These are phyloP conservation scores for Leptomonas pyrrhocoris DNA, from an alignment of 208 protist genomes.

Conservation along the genomic window DNA sequence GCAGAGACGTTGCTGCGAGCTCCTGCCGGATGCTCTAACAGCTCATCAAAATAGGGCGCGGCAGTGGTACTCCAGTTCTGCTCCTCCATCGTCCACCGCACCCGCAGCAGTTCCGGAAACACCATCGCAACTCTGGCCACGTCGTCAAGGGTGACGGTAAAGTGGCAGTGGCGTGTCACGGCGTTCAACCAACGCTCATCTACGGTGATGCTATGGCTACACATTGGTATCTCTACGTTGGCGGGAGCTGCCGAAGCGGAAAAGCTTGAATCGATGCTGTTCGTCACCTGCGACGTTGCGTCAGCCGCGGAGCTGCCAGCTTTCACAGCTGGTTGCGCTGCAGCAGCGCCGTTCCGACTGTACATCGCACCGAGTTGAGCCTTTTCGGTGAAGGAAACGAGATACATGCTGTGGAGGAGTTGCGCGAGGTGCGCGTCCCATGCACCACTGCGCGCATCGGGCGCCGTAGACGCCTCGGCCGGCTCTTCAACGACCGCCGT, in stretches of 20 bases:
- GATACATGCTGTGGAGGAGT: slow-evolving; percentile 64
- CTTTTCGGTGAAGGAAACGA: slow-evolving; percentile 72
- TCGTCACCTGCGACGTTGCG: neutral
- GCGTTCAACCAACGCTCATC: slow-evolving; percentile 67
- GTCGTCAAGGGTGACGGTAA: slow-evolving; percentile 60
- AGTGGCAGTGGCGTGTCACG: slow-evolving; percentile 59
- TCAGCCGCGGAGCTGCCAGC: neutral
- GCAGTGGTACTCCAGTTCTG: neutral
- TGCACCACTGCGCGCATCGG: neutral
- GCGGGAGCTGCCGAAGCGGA: neutral
- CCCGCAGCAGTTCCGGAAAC: slow-evolving; percentile 54
- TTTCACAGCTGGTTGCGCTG: neutral
- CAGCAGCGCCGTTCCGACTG: neutral
- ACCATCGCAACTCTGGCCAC: slow-evolving; percentile 59
- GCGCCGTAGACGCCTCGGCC: neutral
- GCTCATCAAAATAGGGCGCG: neutral
- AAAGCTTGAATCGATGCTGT: neutral
- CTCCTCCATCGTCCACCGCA: slow-evolving; percentile 39
- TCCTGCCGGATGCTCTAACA: neutral
- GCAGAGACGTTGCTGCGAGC: neutral
- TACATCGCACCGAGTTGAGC: slow-evolving; percentile 62
- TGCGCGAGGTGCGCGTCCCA: slow-evolving; percentile 48
- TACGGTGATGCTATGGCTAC: slow-evolving; percentile 25
- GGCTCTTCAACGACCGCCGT: neutral
- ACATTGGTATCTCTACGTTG: neutral